Base-by-base conservation (phyloP, 2,329 filamentous ascomycete genomes). In the Pseudophaeomoniella oleicola region DNA sequence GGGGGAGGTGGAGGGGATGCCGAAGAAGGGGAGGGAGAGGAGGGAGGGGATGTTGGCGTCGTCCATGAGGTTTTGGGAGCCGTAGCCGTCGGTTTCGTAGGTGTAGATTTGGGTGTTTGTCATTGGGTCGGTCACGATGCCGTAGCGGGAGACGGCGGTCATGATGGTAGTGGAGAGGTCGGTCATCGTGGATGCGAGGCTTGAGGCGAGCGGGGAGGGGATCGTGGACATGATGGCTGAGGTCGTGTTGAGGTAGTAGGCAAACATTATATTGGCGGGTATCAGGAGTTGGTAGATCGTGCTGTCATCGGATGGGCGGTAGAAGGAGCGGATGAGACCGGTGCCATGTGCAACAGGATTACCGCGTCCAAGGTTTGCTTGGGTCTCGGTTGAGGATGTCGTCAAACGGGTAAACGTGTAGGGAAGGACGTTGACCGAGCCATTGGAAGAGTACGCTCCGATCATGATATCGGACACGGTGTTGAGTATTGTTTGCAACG, bases 201-300 rank as follows among this genome's bases (percentile, higher is more conserved):
- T 82, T 19, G 78, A 76, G 40, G 82, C 78, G 47, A 82, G 78
- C 9, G 22, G 22, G n/a, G 22, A 27, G 77, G 81, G 81, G 35
- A 78, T 62, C 16, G 30, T 19, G 3, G 34, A 19, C 34, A 39
- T 36, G 14, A 90, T 66, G 4, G 67, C 64, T 0, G 83, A 75
- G 0, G 81, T 76, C 30, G 81, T 76, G 44, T 77, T 72, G 18
- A 96, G 66, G 56, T 96, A 85, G 1, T 86, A 81, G 3, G 85
- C 78, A 69, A 96, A 93, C 77, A 92, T 87, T 16, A 88, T 87
- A 52, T 98, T 98, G 29, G 84, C 79, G 0, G 90, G 90, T 44
- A 96, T 93, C 54, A 93, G 84, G 64, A 85, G 96, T 31, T 86
- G 86, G 2, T 94, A 66, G 30, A 90, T 94, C 0, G 85, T 92